Evolutionary conservation across 768 basidiomycete genomes (phyloP), one percentile per base, ranked within the genome.

Genomic region (Termitomyces sp.): DNA sequence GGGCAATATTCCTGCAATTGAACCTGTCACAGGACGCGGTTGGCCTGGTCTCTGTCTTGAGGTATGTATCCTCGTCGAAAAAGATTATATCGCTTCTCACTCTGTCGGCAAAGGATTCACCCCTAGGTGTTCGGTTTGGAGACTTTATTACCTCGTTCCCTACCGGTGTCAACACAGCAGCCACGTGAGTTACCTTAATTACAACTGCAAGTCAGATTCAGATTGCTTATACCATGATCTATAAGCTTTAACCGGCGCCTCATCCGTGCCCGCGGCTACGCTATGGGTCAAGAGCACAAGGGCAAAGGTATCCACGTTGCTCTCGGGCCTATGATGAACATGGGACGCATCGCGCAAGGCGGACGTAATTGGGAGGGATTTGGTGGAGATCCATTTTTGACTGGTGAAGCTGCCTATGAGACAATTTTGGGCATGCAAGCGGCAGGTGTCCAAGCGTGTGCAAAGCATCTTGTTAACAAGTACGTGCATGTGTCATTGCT

Each of bases 291-390:
- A 55, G 95, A 98, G 69, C 88, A 91, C 72, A 78, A 78, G 56
- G 85, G 83, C 28, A 94, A 95, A 67, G 95, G 95, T 24, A 85
- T 91, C 47, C 83, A 97, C 64, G 74, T 95, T 50, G 87, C 85
- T 10, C 79, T 95, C 7, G 82, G 82, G 1, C 81, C 92, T 0
- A 90, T 90, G 87, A 94, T 92, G 85, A 94, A 94, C 68, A 82
- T 95, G 76, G 90, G 87, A 1, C 83, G 90, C 18, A 72, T 87
- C 20, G 85, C 89, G 3, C 77, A 82, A 61, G 92, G 88, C 7
- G 94, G 94, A 18, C 78, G 94, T 30, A 93, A 94, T 70, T 96
- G 92, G 91, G 94, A 96, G 77, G 92, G 92, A n/a, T 94, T 94
- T 58, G 93, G 94, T 32, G 92, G 82, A 10, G 94, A 97, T 69